phyloP scores from a whole-genome alignment of 2,329 filamentous ascomycete genomes.

The Cryoendolithus antarcticus region DNA sequence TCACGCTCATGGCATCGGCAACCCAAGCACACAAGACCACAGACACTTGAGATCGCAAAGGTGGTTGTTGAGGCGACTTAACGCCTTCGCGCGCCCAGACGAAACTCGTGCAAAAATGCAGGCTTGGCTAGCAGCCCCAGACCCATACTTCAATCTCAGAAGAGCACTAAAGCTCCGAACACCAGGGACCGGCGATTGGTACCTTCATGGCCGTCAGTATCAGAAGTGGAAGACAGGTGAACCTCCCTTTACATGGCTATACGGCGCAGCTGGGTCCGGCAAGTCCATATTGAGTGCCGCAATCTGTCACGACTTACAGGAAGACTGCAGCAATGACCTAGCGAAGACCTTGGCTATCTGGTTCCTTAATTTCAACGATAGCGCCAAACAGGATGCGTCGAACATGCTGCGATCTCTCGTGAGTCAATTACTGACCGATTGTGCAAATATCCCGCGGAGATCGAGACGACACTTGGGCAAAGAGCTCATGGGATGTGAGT shows the following conservation, averaged over 20 bases:
- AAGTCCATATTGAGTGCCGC: constrained; percentile 7
- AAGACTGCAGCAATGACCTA: constrained; percentile 4
- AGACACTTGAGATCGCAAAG: too few relatives aligned
- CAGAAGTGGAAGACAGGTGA: constrained; percentile 1
- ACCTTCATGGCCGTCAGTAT: constrained; percentile 4
- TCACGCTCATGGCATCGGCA: too few relatives aligned
- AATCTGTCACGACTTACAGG: constrained; percentile 6
- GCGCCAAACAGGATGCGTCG: constrained; percentile 24
- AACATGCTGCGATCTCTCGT: constrained; percentile 27
- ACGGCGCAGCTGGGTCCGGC: constrained; percentile 7
- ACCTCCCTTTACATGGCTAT: constrained; percentile 4
- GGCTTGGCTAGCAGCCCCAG: constrained; percentile 10
- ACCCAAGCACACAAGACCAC: too few relatives aligned
- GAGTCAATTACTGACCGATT: constrained; percentile 21
- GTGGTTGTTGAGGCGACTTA: too few relatives aligned
- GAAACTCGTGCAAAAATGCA: constrained; percentile 9
- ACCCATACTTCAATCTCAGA: constrained; percentile 8
- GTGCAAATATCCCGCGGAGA: background rate
- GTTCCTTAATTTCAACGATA: constrained; percentile 27
- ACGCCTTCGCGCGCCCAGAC: constrained; percentile 2
- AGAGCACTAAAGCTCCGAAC: constrained; percentile 6
- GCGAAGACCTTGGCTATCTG: constrained; percentile 14
- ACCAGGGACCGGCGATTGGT: constrained; percentile 6
- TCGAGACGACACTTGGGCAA: background rate
- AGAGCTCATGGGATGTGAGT: background rate